These are phyloP conservation scores for Jaltomata sinuosa DNA, from an alignment of 257 asterid genomes.

Conservation along the genomic window DNA sequence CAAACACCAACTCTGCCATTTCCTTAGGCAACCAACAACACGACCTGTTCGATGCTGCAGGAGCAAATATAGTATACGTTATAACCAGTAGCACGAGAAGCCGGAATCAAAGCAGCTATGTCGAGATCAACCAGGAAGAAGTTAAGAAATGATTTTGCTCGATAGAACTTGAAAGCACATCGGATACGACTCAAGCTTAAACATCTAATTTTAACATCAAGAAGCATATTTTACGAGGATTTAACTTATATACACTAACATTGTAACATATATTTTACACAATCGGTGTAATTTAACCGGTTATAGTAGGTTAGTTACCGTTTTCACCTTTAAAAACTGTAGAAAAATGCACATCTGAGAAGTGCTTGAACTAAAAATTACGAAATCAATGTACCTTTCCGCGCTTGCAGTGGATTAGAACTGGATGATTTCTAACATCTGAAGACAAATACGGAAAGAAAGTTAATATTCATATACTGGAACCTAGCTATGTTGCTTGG, in stretches of 20 bases:
- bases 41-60: conserved; percentile 43
- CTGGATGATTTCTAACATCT: conserved; percentile 43
- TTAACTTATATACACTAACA: background rate
- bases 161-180: background rate
- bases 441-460: background rate
- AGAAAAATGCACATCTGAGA: background rate
- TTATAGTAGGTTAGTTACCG: background rate
- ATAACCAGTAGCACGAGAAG: background rate
- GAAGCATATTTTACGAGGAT: background rate
- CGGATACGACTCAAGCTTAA: background rate
- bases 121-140: background rate
- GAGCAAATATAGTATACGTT: background rate
- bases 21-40: conserved; percentile 37
- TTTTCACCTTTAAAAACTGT: background rate
- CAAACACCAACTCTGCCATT: conserved; percentile 38
- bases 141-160: background rate
- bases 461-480: background rate
- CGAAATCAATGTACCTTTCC: conserved; percentile 24
- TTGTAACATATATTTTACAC: background rate
- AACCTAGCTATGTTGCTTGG: background rate
- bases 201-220: background rate
- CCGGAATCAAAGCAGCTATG: background rate
- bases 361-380: background rate
- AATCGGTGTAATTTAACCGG: background rate
- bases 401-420: conserved; percentile 37